Percentiles rank a stretch among this genome's conserved stretches.
phyloP scores from a whole-genome alignment of 257 asterid species.

The Scutellaria baicalensis region DNA sequence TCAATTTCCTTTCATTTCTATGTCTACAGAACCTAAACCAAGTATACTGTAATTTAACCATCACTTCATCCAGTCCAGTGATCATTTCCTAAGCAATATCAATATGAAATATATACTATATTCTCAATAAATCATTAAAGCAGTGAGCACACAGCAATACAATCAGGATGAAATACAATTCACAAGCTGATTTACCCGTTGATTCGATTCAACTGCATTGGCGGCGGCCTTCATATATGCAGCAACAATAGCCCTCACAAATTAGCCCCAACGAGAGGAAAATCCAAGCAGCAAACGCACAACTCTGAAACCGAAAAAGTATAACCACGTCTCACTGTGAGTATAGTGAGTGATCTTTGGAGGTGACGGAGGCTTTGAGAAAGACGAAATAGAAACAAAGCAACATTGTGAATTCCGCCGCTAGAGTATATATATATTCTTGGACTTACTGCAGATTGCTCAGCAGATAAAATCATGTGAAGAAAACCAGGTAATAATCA shows the following conservation, averaged over 20 bases:
- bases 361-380: conserved; percentile 13
- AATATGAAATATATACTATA: neutral
- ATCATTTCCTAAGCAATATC: neutral
- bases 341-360: conserved; percentile 1
- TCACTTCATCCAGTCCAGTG: neutral
- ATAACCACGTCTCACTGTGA: conserved; percentile 1
- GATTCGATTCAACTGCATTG: conserved; percentile 20
- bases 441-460: conserved; percentile 20
- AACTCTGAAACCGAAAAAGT: conserved; percentile 7
- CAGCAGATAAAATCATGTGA: conserved; percentile 17
- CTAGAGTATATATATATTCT: conserved; percentile 7
- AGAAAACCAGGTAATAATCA: conserved; percentile 21
- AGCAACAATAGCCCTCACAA: neutral
- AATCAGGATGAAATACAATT: neutral
- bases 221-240: conserved; percentile 26
- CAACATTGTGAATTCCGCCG: conserved; percentile 39
- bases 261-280: conserved; percentile 1
- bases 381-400: conserved; percentile 9
- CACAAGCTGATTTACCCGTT: conserved; percentile 26
- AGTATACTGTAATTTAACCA: neutral
- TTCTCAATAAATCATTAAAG: neutral
- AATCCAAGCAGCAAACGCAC: neutral
- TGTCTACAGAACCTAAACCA: neutral
- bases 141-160: neutral
- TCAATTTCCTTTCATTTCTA: neutral